Conservation (phyloP, 2,329 filamentous ascomycete species). For the Hymenoscyphus linearis region DNA sequence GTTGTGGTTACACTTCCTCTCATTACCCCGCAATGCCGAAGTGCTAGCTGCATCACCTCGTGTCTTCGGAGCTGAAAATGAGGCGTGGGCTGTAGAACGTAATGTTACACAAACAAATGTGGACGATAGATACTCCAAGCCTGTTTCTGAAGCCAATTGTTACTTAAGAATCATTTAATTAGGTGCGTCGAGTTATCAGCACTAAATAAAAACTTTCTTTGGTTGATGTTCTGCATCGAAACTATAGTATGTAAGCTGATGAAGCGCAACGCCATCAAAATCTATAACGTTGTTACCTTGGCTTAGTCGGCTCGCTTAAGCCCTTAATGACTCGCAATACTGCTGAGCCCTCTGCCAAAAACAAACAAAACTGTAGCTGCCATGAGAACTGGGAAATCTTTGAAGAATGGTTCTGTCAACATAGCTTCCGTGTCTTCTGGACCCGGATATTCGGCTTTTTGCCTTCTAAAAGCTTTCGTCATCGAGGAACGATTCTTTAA, state of each 20-base stretch:
- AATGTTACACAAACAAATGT: background rate
- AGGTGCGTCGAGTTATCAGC: background rate
- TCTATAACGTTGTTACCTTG: background rate
- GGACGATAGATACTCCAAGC: background rate
- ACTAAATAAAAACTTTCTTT: background rate
- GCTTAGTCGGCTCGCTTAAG: background rate
- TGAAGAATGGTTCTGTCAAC: too few species aligned
- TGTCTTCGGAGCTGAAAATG: background rate
- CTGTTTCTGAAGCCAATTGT: too few species aligned
- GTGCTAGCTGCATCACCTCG: background rate
- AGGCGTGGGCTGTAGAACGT: background rate
- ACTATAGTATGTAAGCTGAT: background rate
- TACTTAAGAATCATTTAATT: background rate
- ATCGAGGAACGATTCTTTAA: too few species aligned
- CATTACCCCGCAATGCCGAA: background rate
- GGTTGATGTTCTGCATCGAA: background rate
- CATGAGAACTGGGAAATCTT: too few species aligned
- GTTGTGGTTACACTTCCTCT: background rate
- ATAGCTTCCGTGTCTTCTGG: too few species aligned
- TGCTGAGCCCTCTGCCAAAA: background rate
- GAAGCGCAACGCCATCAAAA: background rate
- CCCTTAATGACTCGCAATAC: background rate
- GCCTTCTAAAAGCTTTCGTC: too few species aligned
- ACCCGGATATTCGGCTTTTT: too few species aligned
- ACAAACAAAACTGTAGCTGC: background rate